Base-by-base conservation (phyloP, 208 protist genomes). In the Acanthamoeba comandoni region DNA sequence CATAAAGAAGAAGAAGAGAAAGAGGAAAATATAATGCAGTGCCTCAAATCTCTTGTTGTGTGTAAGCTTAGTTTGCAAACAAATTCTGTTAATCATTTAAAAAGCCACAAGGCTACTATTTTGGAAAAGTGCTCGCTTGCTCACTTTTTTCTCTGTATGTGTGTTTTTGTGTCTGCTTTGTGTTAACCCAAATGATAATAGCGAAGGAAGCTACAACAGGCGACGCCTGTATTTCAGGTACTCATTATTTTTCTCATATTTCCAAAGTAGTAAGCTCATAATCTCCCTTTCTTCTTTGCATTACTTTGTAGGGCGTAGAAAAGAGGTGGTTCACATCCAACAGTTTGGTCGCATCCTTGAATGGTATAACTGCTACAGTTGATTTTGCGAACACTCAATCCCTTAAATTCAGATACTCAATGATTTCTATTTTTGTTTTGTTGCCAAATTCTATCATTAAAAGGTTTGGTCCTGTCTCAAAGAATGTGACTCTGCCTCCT, bases 401-500 rank as follows among this genome's bases (percentile, higher is more conserved):
- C 1, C 35, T 43, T 43, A 7, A 43, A 43, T 43, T 43, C 35
- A 43, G 35, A 43, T 1, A 43, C 1, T 43, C 5, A 43, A 43
- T 43, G 35, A 1, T 43, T 43, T 43, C 1, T 43, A 43, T 43
- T 43, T 1, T 43, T 5, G 35, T 43, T 5, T 43, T 7, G 35
- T 5, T 43, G 35, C 35, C 5, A 43, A 43, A 7, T 43, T 43
- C 5, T 43, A 1, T 43, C 35, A 43, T 43, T 43, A 7, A 43
- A n/a, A 43, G 35, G 70, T 86, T 86, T 65, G 77, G 77, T 65
- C 77, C 77, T 48, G 55, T 86, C 19, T 86, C 77, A 9, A 86
- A 86, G 77, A 86, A 86, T 48, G 77, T 86, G 35, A 86, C 77
- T 17, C 77, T 86, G 31, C 77, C 77, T 13, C 77, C 77, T 31